Evolutionary conservation across 495 filamentous ascomycete genomes (phyloP), one percentile per base, ranked within the genome.

Genomic region (Xylaria intraflava): DNA sequence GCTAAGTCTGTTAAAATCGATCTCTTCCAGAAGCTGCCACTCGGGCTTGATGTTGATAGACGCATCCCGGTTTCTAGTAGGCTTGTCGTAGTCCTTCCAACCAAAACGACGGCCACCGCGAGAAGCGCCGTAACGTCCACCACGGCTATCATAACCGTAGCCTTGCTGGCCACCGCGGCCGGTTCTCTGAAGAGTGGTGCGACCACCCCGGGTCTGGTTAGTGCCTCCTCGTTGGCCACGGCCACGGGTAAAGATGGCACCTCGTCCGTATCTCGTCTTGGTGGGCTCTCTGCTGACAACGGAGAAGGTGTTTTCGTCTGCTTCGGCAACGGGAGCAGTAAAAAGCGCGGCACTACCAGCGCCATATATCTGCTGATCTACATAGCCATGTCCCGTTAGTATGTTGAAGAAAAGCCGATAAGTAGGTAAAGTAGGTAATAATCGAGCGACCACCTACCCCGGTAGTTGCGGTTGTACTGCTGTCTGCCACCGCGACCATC

Each of bases 41-140:
- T 96, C 90, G 16, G 91, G 79, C 69, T 91, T 91, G 69, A 96
- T 88, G 68, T 88, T 89, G 66, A 98, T 86, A 27, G 89, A 95
- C 7, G 92, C 84, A 75, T 98, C 93, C 51, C 93, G 88, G 64
- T 92, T 96, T 59, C 93, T 84, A 72, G 93, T 84, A 31, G 93
- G 93, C 82, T 97, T 98, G 74, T 98, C 93, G 66, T 90, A 96
- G 67, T 98, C 93, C 71, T 92, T 96, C 91, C 93, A 97, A 65
- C 93, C 94, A 65, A 96, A 96, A 42, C 94, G 81, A 56, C 93
- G 83, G 30, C 89, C 89, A 24, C 89, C 89, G 26, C 84, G 81
- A 46, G 83, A 65, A 12, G 73, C 69, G 31, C 69, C 71, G 51
- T 72, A 72, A 38, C 80, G 72, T 23, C 81, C 78, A 47, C 87